Evolutionary conservation across 2,329 filamentous ascomycete genomes (phyloP).

Genomic region (Sordariomycetes sp.): DNA sequence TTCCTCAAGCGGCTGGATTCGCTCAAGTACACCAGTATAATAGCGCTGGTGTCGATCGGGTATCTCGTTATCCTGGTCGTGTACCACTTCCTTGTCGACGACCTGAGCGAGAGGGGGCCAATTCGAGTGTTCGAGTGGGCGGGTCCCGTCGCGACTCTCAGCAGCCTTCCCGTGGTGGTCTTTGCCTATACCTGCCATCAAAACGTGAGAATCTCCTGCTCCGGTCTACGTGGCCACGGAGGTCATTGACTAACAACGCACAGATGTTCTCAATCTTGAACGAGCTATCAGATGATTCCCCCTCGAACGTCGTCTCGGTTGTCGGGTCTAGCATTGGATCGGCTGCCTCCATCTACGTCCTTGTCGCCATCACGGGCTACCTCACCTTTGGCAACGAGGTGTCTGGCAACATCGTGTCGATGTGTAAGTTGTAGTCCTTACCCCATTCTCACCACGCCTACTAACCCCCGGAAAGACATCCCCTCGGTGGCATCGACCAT

Average conservation of each 20-base stretch:
- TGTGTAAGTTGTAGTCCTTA: slow-evolving; percentile 48
- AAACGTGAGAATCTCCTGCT: slow-evolving; percentile 46
- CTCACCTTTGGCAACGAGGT: slow-evolving; percentile 88
- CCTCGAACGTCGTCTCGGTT: slow-evolving; percentile 60
- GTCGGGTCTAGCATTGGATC: slow-evolving; percentile 76
- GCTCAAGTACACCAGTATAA: slow-evolving; percentile 89
- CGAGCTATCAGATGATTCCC: slow-evolving; percentile 78
- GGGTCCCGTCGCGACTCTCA: slow-evolving; percentile 64
- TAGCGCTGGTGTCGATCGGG: slow-evolving; percentile 84
- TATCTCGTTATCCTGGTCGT: slow-evolving; percentile 89
- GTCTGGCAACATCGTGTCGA: slow-evolving; percentile 82
- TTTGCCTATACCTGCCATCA: slow-evolving; percentile 99
- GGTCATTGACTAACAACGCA: slow-evolving; percentile 13
- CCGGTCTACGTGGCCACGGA: not conserved
- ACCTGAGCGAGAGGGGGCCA: slow-evolving; percentile 56
- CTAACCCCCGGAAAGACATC: slow-evolving; percentile 31
- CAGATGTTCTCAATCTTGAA: slow-evolving; percentile 99
- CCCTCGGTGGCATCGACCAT: slow-evolving; percentile 77
- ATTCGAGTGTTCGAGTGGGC: slow-evolving; percentile 69
- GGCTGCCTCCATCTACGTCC: slow-evolving; percentile 73
- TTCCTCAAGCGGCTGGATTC: slow-evolving; percentile 88
- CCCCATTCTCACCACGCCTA: not conserved
- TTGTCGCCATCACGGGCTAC: slow-evolving; percentile 92
- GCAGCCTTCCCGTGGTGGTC: slow-evolving; percentile 85
- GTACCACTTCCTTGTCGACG: slow-evolving; percentile 80